These are phyloP conservation scores for Nepenthes mirabilis DNA, from an alignment of 148 eudicot genomes.

Conservation along the genomic window DNA sequence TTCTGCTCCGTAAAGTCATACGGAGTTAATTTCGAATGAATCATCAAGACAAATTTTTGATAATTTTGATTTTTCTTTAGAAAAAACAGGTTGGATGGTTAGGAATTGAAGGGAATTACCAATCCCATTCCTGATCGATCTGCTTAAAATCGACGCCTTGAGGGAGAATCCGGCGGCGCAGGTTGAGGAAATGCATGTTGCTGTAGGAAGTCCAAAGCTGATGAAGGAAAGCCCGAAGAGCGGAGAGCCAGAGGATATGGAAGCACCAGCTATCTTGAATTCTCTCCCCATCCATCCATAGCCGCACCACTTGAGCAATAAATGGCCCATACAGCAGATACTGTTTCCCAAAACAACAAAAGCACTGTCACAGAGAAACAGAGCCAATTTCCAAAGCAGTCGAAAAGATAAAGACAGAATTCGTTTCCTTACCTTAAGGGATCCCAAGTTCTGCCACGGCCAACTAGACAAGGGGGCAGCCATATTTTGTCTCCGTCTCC, in stretches of 20 bases:
- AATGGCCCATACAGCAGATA: slow-evolving; percentile 60
- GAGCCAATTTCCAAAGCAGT: background rate
- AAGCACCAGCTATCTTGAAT: slow-evolving; percentile 35
- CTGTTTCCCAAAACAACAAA: slow-evolving; percentile 17
- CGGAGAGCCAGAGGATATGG: slow-evolving; percentile 44
- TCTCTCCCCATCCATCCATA: slow-evolving; percentile 37
- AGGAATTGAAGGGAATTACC: slow-evolving; percentile 23
- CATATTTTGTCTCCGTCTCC: slow-evolving; percentile 16
- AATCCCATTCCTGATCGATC: slow-evolving; percentile 75
- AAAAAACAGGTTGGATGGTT: background rate
- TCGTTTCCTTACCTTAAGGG: slow-evolving; percentile 39
- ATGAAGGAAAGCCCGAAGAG: slow-evolving; percentile 36
- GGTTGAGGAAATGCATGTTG: slow-evolving; percentile 58
- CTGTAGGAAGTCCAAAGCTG: slow-evolving; percentile 36
- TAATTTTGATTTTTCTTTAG: background rate
- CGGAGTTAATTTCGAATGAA: background rate
- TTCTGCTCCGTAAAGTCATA: background rate
- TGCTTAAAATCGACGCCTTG: slow-evolving; percentile 69
- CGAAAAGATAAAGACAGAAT: background rate
- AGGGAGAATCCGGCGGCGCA: slow-evolving; percentile 32
- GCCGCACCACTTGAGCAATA: slow-evolving; percentile 30
- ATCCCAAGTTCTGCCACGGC: slow-evolving; percentile 78
- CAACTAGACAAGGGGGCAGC: slow-evolving; percentile 47
- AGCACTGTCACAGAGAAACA: background rate
- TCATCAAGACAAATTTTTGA: background rate